Evolutionary conservation across 2,329 filamentous ascomycete genomes (phyloP), one percentile per base, ranked within the genome.

Genomic region (Pezicula carpinea): DNA sequence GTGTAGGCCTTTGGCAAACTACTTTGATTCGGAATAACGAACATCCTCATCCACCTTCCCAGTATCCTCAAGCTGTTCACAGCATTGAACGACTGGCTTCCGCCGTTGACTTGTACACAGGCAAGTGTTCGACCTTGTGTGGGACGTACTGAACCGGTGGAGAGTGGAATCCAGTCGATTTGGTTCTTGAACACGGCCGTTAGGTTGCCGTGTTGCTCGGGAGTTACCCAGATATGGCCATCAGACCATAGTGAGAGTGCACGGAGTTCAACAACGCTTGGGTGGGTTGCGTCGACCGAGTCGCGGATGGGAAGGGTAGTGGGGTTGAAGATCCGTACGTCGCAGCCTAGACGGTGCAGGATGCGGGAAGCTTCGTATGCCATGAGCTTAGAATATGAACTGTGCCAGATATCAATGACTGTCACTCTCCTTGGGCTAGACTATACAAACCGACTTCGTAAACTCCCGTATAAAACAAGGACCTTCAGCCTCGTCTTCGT

Each of bases 1-100:
- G 72, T 84, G 51, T 80, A 85, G 0, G 81, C 83, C 59, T 69
- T 76, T 0, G 82, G 82, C 2, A 86, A 71, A 0, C 76, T 82
- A 19, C 74, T 79, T 60, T 86, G 82, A 58, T 86, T 86, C 0
- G 80, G 79, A 21, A 85, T 83, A 1, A 74, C 68, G 53, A 83
- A 84, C 80, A 85, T 84, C 34, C 80, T 73, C 81, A 85, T 85
- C 82, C 82, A 86, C 0, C 82, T 73, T 0, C 82, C 82, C 0
- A 86, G 69, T 10, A 85, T 74, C 0, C 82, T 73, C n/a, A 86
- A 66, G 1, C 74, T 74, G 57, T 85, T 86, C 7, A 85, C 79
- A 0, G 80, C 76, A 54, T 87, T 86, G 67, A 86, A 86, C 0
- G 74, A 80, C 59, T 85, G 82, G 0, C 76, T 82, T 0, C 82